Conservation (phyloP, 2,329 filamentous ascomycete species). For the Madurella mycetomatis region DNA sequence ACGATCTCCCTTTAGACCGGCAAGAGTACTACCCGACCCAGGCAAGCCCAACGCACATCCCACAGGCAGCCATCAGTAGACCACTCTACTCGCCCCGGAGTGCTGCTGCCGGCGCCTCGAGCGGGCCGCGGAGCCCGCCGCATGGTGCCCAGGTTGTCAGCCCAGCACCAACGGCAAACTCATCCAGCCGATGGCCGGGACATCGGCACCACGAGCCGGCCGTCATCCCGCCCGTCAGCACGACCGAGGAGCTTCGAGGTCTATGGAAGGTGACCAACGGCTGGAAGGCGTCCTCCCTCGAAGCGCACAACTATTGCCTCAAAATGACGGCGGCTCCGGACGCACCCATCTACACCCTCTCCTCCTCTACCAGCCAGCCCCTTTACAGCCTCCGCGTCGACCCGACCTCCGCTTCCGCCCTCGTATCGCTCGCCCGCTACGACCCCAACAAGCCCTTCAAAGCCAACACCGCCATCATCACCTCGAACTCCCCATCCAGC, state of each 20-base stretch:
- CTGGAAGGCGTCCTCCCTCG: constrained; percentile 57
- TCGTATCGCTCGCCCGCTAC: constrained; percentile 55
- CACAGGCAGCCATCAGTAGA: constrained; percentile 60
- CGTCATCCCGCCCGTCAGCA: constrained; percentile 46
- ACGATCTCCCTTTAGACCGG: constrained; percentile 58
- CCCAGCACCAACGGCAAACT: constrained; percentile 31
- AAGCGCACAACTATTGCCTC: constrained; percentile 57
- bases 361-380: constrained; percentile 52
- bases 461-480: constrained; percentile 36
- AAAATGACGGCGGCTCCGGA: constrained; percentile 53
- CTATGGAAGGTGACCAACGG: constrained; percentile 69
- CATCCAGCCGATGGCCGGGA: constrained; percentile 21
- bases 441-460: constrained; percentile 57
- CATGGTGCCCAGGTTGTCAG: constrained; percentile 28
- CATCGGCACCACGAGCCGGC: constrained; percentile 38
- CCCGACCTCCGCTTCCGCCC: constrained; percentile 59
- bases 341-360: constrained; percentile 63
- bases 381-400: constrained; percentile 64
- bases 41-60: constrained; percentile 58
- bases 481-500: constrained; percentile 10
- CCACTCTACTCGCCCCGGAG: constrained; percentile 52
- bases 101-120: constrained; percentile 2
- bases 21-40: constrained; percentile 69
- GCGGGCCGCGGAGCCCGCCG: constrained; percentile 24
- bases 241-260: constrained; percentile 57